phyloP scores from a whole-genome alignment of 352 stramenopile species.

The Globisporangium cystogenes region DNA sequence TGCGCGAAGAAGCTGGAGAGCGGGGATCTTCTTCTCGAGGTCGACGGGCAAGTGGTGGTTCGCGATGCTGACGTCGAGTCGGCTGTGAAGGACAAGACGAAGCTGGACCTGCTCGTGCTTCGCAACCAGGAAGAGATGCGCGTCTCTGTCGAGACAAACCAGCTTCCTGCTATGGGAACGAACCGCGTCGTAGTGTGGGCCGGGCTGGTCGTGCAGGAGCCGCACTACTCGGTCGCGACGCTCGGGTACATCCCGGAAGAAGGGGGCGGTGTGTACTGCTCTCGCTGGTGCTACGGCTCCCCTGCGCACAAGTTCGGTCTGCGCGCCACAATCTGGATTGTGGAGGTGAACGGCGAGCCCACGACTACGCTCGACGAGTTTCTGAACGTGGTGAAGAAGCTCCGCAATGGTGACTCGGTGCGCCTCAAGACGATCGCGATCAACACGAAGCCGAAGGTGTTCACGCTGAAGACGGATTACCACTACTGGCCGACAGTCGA shows the following conservation, averaged over 20 bases:
- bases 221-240: constrained; percentile 82
- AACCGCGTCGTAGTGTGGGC: constrained; percentile 89
- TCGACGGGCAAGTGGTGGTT: constrained; percentile 71
- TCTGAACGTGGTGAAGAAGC: constrained; percentile 69
- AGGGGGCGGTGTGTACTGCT: constrained; percentile 85
- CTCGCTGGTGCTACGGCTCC: constrained; percentile 88
- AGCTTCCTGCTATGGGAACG: constrained; percentile 77
- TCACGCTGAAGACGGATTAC: constrained; percentile 90
- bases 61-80: constrained; percentile 77
- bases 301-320: constrained; percentile 90
- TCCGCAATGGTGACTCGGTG: constrained; percentile 79
- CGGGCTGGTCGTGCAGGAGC: constrained; percentile 88
- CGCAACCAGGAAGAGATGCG: constrained; percentile 68
- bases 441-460: constrained; percentile 87
- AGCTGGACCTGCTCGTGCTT: constrained; percentile 63
- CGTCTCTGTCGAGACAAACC: constrained; percentile 49
- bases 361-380: constrained; percentile 85
- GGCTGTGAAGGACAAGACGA: constrained; percentile 39
- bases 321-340: constrained; percentile 87
- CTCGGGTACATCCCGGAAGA: constrained; percentile 84
- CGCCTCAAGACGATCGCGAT: constrained; percentile 89
- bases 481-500: constrained; percentile 90
- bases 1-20: constrained; percentile 65
- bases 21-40: constrained; percentile 80
- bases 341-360: constrained; percentile 85